phyloP scores from a whole-genome alignment of 192 early-diverging fungal genomes.

The Anaeromyces robustus region DNA sequence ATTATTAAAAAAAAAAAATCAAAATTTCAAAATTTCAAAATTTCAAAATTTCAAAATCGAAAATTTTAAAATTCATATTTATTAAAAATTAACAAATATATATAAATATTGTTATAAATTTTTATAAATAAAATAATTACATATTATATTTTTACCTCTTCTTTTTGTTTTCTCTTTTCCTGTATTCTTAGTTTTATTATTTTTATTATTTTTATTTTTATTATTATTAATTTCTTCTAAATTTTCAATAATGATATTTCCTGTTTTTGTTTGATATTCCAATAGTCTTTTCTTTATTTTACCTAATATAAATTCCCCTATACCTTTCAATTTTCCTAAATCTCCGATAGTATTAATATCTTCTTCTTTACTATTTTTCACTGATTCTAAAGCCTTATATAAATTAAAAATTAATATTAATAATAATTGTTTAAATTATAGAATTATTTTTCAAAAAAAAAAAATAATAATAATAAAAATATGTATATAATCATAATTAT shows the following conservation, averaged over 20 bases:
- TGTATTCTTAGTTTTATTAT: not conserved
- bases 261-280: not conserved
- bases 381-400: not conserved
- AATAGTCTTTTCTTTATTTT: not conserved
- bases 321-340: not conserved
- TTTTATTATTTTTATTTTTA: not conserved
- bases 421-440: too few relatives aligned
- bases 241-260: not conserved
- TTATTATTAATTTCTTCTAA: not conserved
- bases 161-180: not conserved
- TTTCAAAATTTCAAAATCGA: too few relatives aligned
- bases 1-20: too few relatives aligned
- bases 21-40: too few relatives aligned
- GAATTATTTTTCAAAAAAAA: too few relatives aligned
- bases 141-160: not conserved
- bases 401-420: too few relatives aligned
- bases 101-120: too few relatives aligned
- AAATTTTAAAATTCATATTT: too few relatives aligned
- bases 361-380: not conserved
- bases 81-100: too few relatives aligned
- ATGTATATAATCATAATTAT: too few relatives aligned
- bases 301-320: not conserved
- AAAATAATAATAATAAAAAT: too few relatives aligned
- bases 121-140: too few relatives aligned
- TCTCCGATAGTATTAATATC: not conserved